Evolutionary conservation across 345 rosid species (phyloP), one percentile per base, ranked within the genome.

Genomic region (Acer saccharum): DNA sequence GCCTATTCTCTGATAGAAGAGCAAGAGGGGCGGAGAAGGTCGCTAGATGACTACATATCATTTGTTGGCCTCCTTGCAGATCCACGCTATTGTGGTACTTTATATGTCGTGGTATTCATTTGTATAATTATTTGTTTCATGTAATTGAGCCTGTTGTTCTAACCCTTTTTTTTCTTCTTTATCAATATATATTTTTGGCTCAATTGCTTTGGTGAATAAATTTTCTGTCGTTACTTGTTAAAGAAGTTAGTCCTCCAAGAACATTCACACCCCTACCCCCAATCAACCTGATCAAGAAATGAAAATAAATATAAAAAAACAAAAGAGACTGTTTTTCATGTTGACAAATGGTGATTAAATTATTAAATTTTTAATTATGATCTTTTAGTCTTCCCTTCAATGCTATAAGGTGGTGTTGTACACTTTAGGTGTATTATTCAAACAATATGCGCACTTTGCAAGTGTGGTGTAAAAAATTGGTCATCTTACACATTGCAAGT

Each of bases 41-140:
- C 79, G 68, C 84, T 77, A 2, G 95, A 85, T 89, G 93, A 89
- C 80, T 89, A 90, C 86, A 95, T 95, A 85, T 95, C 99, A 50
- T 93, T 95, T 86, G 99, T 95, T 77, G 84, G 92, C 69, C 96
- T 95, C 72, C 98, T 95, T 65, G 99, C 98, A 43, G 99, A 95
- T 88, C 94, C 97, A 85, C 89, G 94, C 77, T 95, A 92, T 87
- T 91, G 98, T 82, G 99, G 97, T 95, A 95, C 81, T 69, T 82
- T 85, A 78, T 83, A 78, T 78, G 76, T 57, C 79, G 75, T 81
- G 84, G 86, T 81, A 83, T 82, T 52, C 73, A 61, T 80, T 83
- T 77, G 71, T 62, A 69, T 83, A 64, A 25, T 76, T 72, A 60
- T 18, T 66, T 65, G 64, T 78, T 85, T 69, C 43, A 7, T 69